Conservation (phyloP, 177 flowering plant species). For the Tripterygium wilfordii region DNA sequence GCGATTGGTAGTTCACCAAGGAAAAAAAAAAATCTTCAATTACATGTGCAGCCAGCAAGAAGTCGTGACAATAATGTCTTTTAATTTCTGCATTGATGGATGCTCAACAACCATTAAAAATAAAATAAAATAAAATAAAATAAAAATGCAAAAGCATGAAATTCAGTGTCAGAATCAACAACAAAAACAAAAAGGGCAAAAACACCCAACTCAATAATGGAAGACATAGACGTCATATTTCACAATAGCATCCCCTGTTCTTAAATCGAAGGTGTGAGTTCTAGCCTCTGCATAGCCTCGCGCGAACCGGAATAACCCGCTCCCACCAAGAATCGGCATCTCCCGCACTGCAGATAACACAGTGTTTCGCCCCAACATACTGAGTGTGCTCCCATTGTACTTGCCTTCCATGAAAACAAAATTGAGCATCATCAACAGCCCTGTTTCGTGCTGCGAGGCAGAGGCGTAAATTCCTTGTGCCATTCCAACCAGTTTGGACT, state of each 20-base stretch:
- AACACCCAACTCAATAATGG: constrained; percentile 21
- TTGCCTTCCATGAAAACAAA: constrained; percentile 1
- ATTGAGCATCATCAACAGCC: background rate
- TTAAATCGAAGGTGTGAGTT: constrained; percentile 16
- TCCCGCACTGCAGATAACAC: background rate
- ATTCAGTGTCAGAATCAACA: background rate
- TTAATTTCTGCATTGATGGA: no score
- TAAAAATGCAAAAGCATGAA: no score
- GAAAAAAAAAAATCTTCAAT: no score
- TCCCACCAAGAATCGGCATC: constrained; percentile 34
- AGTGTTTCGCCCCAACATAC: background rate
- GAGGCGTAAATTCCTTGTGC: background rate
- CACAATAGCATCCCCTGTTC: constrained; percentile 24
- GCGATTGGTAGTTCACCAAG: no score
- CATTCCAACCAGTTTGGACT: background rate
- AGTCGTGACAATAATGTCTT: no score
- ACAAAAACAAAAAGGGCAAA: background rate
- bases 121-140: no score
- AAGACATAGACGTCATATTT: constrained; percentile 29
- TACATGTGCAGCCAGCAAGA: no score
- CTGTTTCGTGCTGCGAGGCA: background rate
- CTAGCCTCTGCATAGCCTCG: constrained; percentile 30
- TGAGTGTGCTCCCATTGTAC: constrained; percentile 1
- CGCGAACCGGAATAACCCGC: constrained; percentile 35
- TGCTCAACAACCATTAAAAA: no score